phyloP scores from a whole-genome alignment of 1,284 basidiomycete genomes.

The Sphagnurus paluster region DNA sequence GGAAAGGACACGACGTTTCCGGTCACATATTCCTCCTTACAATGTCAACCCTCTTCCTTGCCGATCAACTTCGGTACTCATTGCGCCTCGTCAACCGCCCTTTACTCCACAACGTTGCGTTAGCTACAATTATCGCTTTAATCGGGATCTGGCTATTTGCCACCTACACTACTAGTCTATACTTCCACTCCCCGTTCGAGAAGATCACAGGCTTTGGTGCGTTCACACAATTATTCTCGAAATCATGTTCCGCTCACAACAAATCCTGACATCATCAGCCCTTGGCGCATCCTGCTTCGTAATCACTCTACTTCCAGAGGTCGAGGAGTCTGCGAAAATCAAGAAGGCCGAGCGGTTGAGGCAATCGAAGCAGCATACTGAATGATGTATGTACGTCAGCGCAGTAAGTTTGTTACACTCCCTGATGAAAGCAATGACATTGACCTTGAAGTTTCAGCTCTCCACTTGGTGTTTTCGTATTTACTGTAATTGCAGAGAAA shows the following conservation, averaged over 20 bases:
- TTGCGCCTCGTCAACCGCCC: slow-evolving; percentile 42
- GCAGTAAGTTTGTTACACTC: no score
- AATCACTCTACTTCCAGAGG: slow-evolving; percentile 31
- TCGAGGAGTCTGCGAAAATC: slow-evolving; percentile 6
- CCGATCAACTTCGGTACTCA: slow-evolving; percentile 68
- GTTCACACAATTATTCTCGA: slow-evolving; percentile 33
- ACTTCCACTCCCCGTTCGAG: slow-evolving; percentile 89
- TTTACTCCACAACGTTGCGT: slow-evolving; percentile 43
- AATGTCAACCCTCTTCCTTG: slow-evolving; percentile 78
- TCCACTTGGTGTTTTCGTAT: neutral
- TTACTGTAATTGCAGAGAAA: neutral
- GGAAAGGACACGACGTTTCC: slow-evolving; percentile 89
- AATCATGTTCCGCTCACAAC: slow-evolving; percentile 7
- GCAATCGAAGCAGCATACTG: slow-evolving; percentile 4
- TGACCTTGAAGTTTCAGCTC: no score
- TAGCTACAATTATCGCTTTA: slow-evolving; percentile 48
- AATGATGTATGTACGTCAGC: neutral
- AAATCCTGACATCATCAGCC: slow-evolving; percentile 24
- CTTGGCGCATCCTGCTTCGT: slow-evolving; percentile 38
- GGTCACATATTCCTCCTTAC: slow-evolving; percentile 94
- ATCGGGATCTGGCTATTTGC: slow-evolving; percentile 77
- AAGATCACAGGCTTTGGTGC: slow-evolving; percentile 83
- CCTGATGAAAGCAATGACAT: no score
- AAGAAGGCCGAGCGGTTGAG: slow-evolving; percentile 13
- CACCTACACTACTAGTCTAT: slow-evolving; percentile 79